Base-by-base conservation (phyloP, 495 filamentous ascomycete species). In the Mycothermus thermophilus region DNA sequence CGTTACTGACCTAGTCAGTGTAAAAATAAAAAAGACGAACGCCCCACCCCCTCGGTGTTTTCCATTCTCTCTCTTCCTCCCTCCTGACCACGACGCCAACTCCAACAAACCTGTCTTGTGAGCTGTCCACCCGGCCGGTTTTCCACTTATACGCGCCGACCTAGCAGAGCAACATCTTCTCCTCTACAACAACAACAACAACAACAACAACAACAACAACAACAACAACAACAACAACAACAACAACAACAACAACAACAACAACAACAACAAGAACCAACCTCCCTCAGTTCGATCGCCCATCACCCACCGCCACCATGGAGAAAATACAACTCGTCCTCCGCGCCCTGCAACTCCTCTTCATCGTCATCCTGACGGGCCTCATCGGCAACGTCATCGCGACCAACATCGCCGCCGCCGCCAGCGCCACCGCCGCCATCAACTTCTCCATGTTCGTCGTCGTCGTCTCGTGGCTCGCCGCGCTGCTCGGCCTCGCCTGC, bases 401-500 rank as follows among this genome's bases (percentile, higher is more conserved):
- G 9, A 55, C 29, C 44, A 63, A 64, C 44, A 34, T 54, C 19
- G 34, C 31, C 44, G 62, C 57, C 32, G 48, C 60, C 17, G 34
- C 33, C 19, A 37, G 44, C 6, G 55, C 58, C 21, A 52, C 50
- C 15, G 49, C 60, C 12, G 58, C 63, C 42, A 48, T 66, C 50
- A 66, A 67, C 52, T 68, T 66, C 51, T 41, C 55, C 47, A 66
- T 68, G 57, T 68, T 68, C 44, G 62, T 63, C 19, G 50, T 57
- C 26, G 61, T 55, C 0, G n/a, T 63, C 24, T 49, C 59, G 2
- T 67, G 62, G 62, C 32, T 67, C 1, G 48, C 52, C 21, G 39
- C 53, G 5, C 32, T 67, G 16, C 59, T 54, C 35, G 61, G 54
- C 5, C 39, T 65, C 1, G 38, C 51, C n/a, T 40, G 52, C 11